Evolutionary conservation across 495 filamentous ascomycete species (phyloP).

Genomic region (Annulohypoxylon nitens): DNA sequence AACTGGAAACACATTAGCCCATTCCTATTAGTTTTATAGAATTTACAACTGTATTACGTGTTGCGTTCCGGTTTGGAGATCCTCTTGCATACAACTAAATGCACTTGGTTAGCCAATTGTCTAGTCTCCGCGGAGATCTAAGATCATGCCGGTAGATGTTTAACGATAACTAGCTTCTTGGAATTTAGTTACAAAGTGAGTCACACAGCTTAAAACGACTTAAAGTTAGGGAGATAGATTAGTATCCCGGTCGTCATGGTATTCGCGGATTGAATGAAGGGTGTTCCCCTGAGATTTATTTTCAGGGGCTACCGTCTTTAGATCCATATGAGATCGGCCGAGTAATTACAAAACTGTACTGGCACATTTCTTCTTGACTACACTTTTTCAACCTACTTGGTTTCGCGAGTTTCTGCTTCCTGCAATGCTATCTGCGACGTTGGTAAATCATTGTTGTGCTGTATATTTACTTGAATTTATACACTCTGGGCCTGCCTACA

Average conservation of each 20-base stretch:
- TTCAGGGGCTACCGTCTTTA: background rate
- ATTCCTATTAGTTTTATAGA: background rate
- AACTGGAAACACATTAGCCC: background rate
- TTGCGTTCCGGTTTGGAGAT: background rate
- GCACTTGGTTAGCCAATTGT: background rate
- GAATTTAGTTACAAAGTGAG: background rate
- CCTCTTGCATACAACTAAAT: slow-evolving; percentile 1
- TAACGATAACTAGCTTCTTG: background rate
- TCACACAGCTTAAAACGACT: background rate
- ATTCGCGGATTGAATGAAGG: no score
- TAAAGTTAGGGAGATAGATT: background rate
- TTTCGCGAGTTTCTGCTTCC: no score
- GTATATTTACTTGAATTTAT: no score
- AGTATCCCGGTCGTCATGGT: no score
- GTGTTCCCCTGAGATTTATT: background rate
- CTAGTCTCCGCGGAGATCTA: slow-evolving; percentile 17
- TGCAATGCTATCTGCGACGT: no score
- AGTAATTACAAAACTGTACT: no score
- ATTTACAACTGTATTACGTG: background rate
- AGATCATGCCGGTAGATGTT: background rate
- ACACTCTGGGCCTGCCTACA: no score
- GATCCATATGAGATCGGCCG: no score
- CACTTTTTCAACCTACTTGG: no score
- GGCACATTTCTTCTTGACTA: no score
- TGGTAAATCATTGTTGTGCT: no score